phyloP scores from a whole-genome alignment of 2,329 filamentous ascomycete genomes.

The Magnaporthiopsis incrustans region DNA sequence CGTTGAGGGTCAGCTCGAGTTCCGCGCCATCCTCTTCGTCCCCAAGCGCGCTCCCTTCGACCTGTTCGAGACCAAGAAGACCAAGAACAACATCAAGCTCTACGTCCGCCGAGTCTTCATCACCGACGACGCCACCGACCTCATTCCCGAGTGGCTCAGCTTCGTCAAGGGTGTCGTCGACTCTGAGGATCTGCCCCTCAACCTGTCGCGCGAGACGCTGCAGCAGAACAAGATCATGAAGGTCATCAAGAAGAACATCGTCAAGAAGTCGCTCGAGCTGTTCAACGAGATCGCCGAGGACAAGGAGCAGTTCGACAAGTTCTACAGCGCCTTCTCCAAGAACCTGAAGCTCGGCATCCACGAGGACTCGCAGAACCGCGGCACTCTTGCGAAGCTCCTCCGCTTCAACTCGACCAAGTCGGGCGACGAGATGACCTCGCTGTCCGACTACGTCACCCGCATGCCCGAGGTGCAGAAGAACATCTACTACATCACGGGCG shows the following conservation, averaged over 20 bases:
- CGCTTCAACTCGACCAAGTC: constrained; percentile 99
- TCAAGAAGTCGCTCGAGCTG: constrained; percentile 99
- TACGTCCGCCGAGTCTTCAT: constrained; percentile 99
- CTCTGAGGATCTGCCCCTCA: constrained; percentile 98
- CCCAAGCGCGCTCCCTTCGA: constrained; percentile 99
- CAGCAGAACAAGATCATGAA: constrained; percentile 99
- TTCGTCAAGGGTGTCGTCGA: constrained; percentile 99
- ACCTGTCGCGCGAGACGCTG: constrained; percentile 98
- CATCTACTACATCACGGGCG: constrained; percentile 99
- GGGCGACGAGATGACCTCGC: constrained; percentile 88
- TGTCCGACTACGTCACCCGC: constrained; percentile 95
- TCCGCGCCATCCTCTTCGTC: constrained; percentile 98
- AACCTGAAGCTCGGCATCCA: constrained; percentile 99
- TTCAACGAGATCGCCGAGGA: constrained; percentile 99
- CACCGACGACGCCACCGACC: constrained; percentile 97
- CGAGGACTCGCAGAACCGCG: constrained; percentile 98
- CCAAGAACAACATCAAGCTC: constrained; percentile 99
- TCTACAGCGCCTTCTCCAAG: constrained; percentile 99
- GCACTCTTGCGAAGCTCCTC: constrained; percentile 89
- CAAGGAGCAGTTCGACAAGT: constrained; percentile 99
- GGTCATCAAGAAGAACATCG: constrained; percentile 99
- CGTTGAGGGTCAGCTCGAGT: constrained; percentile 99
- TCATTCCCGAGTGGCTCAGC: constrained; percentile 98
- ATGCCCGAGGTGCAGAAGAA: constrained; percentile 99
- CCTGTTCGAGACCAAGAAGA: constrained; percentile 99